A percentile compares a stretch with the other conserved stretches of the same genome.
These are phyloP conservation scores for Mixia osmundae DNA, from an alignment of 1,284 basidiomycete species.

Conservation along the genomic window DNA sequence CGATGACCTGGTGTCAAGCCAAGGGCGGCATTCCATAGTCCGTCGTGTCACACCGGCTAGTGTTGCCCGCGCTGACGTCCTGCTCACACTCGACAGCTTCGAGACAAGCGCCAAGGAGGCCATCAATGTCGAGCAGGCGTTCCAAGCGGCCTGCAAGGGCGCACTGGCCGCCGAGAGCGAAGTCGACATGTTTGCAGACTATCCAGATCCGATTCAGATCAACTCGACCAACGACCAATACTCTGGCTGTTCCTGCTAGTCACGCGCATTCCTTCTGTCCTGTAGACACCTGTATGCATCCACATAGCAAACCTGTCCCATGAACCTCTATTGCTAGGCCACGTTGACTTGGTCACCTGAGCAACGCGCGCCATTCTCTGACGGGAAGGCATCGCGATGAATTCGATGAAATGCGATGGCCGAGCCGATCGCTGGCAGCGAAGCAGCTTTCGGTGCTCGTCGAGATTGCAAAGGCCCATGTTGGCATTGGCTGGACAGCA, in stretches of 20 bases:
- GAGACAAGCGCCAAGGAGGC: constrained; percentile 99
- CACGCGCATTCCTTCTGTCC: not conserved
- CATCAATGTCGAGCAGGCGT: constrained; percentile 98
- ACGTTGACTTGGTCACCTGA: no score
- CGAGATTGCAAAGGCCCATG: no score
- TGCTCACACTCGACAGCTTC: constrained; percentile 29
- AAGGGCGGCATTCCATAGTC: constrained; percentile 95
- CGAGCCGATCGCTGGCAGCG: no score
- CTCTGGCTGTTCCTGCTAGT: constrained; percentile 9
- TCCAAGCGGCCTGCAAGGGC: constrained; percentile 98
- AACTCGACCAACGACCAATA: constrained; percentile 31
- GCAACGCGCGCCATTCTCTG: no score
- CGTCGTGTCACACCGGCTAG: not conserved
- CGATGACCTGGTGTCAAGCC: constrained; percentile 99
- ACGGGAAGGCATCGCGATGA: no score
- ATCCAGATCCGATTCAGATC: constrained; percentile 95
- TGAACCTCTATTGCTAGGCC: no score
- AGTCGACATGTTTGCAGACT: constrained; percentile 93
- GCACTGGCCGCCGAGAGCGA: constrained; percentile 92
- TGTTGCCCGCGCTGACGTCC: not conserved
- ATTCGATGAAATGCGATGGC: no score
- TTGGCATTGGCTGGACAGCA: no score
- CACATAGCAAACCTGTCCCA: no score
- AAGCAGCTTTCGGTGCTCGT: no score
- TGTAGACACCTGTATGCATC: no score